A percentile compares a stretch with the other conserved stretches of the same genome.
These are phyloP conservation scores for Nicotiana paniculata DNA, from an alignment of 257 asterid genomes.

Conservation along the genomic window DNA sequence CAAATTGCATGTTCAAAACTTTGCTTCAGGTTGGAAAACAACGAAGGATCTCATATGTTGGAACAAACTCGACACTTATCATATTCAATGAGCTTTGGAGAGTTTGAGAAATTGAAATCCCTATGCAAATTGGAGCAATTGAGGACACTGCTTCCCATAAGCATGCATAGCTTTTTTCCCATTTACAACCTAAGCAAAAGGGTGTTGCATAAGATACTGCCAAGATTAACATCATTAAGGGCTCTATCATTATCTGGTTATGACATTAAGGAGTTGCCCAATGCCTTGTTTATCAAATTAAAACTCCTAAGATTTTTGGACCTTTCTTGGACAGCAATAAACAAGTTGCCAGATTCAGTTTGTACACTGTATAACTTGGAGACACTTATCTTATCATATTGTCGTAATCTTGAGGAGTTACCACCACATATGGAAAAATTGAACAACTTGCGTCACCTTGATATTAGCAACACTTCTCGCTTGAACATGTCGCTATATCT, in stretches of 20 bases:
- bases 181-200: not conserved
- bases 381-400: not conserved
- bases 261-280: rapidly evolving
- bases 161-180: too few species aligned
- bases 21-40: conserved; percentile 3
- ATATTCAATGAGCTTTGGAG: not conserved
- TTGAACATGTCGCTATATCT: not conserved
- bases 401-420: not conserved
- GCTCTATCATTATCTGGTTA: not conserved
- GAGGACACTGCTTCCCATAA: not conserved
- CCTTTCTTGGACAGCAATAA: not conserved
- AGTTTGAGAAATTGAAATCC: not conserved
- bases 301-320: conserved; percentile 1
- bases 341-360: not conserved
- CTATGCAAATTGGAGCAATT: not conserved
- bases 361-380: not conserved
- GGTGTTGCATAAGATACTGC: not conserved
- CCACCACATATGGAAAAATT: not conserved
- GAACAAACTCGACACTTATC: not conserved
- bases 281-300: not conserved
- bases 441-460: not conserved
- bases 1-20: not conserved
- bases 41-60: not conserved
- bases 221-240: not conserved
- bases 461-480: rapidly evolving